Evolutionary conservation across 75 land plant genomes (phyloP).

Genomic region (Azolla pinnata): DNA sequence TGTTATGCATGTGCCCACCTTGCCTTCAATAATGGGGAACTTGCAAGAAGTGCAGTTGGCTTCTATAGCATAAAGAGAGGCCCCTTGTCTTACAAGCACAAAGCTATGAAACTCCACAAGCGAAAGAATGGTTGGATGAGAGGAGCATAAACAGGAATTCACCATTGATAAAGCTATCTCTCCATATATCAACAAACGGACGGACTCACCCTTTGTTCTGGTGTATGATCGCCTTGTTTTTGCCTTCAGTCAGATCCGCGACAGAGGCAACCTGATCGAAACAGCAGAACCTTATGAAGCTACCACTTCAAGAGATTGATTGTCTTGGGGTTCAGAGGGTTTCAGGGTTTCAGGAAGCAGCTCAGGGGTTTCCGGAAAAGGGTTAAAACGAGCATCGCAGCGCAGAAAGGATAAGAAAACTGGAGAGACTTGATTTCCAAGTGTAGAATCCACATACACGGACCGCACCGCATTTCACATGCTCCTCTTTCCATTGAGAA

Average conservation of each 20-base stretch:
- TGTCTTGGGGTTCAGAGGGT: background rate
- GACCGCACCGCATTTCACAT: too few species aligned
- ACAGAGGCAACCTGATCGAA: constrained; percentile 9
- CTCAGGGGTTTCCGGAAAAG: background rate
- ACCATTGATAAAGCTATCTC: background rate
- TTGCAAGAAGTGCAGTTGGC: constrained; percentile 24
- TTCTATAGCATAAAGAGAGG: constrained; percentile 8
- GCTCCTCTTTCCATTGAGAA: too few species aligned
- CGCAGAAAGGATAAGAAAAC: too few species aligned
- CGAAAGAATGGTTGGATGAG: background rate
- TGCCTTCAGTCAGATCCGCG: constrained; percentile 19
- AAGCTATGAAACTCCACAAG: constrained; percentile 7
- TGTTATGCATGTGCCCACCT: constrained; percentile 13
- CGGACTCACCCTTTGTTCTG: constrained; percentile 20
- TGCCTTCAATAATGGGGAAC: constrained; percentile 26
- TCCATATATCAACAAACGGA: background rate
- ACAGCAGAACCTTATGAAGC: background rate
- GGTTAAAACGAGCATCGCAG: too few species aligned
- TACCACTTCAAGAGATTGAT: too few species aligned
- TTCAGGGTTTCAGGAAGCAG: background rate
- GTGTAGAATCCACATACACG: too few species aligned
- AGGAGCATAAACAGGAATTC: background rate
- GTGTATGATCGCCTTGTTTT: constrained; percentile 28
- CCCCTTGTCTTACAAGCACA: constrained; percentile 16
- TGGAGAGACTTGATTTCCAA: too few species aligned